A percentile compares a stretch with the other conserved stretches of the same genome.
Evolutionary conservation across 2,329 filamentous ascomycete genomes (phyloP).

Genomic region (Fusarium napiforme): DNA sequence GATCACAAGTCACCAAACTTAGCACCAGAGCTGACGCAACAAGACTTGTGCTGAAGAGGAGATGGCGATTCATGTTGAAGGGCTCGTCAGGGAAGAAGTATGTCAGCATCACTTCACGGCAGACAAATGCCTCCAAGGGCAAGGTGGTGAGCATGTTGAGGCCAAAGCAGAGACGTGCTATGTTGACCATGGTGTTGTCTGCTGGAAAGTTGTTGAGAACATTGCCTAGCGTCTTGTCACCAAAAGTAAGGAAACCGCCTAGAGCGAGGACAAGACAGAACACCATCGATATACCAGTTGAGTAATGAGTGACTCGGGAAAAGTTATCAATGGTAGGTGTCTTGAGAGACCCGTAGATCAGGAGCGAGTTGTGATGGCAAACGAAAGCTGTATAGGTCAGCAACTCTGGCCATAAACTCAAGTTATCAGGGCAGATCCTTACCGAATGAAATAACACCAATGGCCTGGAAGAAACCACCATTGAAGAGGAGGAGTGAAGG

Average conservation of each 20-base stretch:
- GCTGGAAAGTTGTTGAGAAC: constrained; percentile 97
- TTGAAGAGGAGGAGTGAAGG: constrained; percentile 81
- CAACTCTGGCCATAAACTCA: not conserved
- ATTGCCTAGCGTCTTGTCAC: constrained; percentile 90
- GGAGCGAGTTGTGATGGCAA: constrained; percentile 91
- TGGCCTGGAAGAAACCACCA: constrained; percentile 89
- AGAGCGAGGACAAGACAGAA: constrained; percentile 91
- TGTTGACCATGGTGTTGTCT: constrained; percentile 92
- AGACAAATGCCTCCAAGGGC: constrained; percentile 96
- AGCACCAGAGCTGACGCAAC: constrained; percentile 82
- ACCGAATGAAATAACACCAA: constrained; percentile 98
- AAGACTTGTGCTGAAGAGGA: constrained; percentile 85
- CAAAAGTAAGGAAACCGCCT: constrained; percentile 91
- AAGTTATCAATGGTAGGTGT: constrained; percentile 97
- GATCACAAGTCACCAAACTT: constrained; percentile 88
- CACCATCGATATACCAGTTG: constrained; percentile 88
- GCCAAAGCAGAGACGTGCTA: constrained; percentile 94
- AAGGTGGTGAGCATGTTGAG: constrained; percentile 99
- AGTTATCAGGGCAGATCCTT: constrained; percentile 44
- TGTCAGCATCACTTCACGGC: constrained; percentile 93
- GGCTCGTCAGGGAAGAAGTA: constrained; percentile 78
- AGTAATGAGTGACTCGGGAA: constrained; percentile 91
- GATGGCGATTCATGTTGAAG: constrained; percentile 84
- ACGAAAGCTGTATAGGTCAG: constrained; percentile 63
- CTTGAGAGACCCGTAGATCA: constrained; percentile 95